phyloP scores from a whole-genome alignment of 2,329 filamentous ascomycete species.

The Raffaelea albimanens region DNA sequence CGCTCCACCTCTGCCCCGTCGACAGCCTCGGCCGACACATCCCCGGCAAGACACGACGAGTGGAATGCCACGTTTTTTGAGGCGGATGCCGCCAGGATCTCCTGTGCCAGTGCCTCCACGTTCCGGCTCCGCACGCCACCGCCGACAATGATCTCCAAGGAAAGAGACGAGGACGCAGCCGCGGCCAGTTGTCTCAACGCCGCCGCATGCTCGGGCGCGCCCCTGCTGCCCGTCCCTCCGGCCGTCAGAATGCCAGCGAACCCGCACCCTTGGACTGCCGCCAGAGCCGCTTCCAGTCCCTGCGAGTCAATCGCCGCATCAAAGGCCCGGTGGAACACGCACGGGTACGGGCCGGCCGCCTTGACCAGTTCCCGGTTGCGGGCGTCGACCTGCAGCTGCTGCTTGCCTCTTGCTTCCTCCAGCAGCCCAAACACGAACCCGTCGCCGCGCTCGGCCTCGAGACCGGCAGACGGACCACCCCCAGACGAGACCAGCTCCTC shows the following conservation, averaged over 20 bases:
- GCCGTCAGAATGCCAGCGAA: slow-evolving; percentile 45
- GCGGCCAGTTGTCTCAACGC: slow-evolving; percentile 24
- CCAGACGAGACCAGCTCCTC: slow-evolving; percentile 25
- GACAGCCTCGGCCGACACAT: slow-evolving; percentile 13
- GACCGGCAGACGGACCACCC: slow-evolving; percentile 13
- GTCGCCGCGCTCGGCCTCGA: slow-evolving; percentile 34
- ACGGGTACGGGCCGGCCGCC: slow-evolving; percentile 30
- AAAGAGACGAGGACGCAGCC: no score
- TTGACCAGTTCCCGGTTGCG: slow-evolving; percentile 30
- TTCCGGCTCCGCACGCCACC: slow-evolving; percentile 40
- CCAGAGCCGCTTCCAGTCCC: slow-evolving; percentile 16
- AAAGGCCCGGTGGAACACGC: slow-evolving; percentile 49
- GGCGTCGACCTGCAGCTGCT: slow-evolving; percentile 1
- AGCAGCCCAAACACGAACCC: slow-evolving; percentile 47
- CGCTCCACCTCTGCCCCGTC: slow-evolving; percentile 18
- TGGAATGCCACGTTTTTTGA: slow-evolving; percentile 26
- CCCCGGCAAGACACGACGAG: slow-evolving; percentile 30
- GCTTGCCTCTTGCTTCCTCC: no score
- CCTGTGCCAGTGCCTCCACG: slow-evolving; percentile 18
- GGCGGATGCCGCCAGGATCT: slow-evolving; percentile 12
- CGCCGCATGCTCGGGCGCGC: slow-evolving; percentile 24
- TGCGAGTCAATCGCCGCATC: slow-evolving; percentile 36
- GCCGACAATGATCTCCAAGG: slow-evolving; percentile 43
- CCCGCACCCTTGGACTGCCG: slow-evolving; percentile 29
- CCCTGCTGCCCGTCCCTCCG: slow-evolving; percentile 34